Evolutionary conservation across 1,284 basidiomycete species (phyloP), one percentile per base, ranked within the genome.

Genomic region (Cutaneotrichosporon cutaneum): DNA sequence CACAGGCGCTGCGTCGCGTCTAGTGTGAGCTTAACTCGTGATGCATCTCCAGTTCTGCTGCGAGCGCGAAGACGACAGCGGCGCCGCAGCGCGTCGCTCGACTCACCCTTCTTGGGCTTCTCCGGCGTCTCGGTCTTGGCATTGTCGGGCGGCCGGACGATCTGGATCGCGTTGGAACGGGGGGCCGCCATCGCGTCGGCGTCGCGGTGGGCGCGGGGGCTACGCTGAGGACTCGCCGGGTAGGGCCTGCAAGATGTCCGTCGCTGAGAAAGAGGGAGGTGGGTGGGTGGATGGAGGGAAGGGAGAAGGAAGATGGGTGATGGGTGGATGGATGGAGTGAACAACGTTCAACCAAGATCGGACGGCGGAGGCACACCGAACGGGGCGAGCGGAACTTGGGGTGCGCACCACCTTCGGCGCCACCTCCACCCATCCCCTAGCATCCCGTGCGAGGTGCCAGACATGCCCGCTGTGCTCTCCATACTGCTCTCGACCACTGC

Each of bases 1-100:
- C 91, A 94, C 73, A 92, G 87, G 54, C 88, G 85, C 75, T 89
- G 88, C 14, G 74, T 74, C 50, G 69, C 70, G 63, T 77, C 76
- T 72, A 57, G 39, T n/a, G 18, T 42, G 7, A 42, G 18, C 36
- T 39, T 39, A 16, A 16, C 18, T 16, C 14, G 36, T 11, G 11
- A 39, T 18, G 39, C 7, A 4, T 30, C 30, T 30, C 30, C 36
- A 16, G 36, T 2, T 39, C 36, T 39, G 36, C 36, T 6, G 13
- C 36, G 36, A 39, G 36, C 36, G 4, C 11, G 36, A n/a, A n/a
- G n/a, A n/a, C n/a, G n/a, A n/a, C n/a, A n/a, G n/a, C n/a, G n/a
- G n/a, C n/a, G n/a, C n/a, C n/a, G n/a, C n/a, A n/a, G n/a, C n/a
- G n/a, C n/a, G n/a, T n/a, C 22, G 27, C 27, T 5, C 26, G 8